Evolutionary conservation across 1,284 basidiomycete genomes (phyloP).

Genomic region (Ustilago trichophora): DNA sequence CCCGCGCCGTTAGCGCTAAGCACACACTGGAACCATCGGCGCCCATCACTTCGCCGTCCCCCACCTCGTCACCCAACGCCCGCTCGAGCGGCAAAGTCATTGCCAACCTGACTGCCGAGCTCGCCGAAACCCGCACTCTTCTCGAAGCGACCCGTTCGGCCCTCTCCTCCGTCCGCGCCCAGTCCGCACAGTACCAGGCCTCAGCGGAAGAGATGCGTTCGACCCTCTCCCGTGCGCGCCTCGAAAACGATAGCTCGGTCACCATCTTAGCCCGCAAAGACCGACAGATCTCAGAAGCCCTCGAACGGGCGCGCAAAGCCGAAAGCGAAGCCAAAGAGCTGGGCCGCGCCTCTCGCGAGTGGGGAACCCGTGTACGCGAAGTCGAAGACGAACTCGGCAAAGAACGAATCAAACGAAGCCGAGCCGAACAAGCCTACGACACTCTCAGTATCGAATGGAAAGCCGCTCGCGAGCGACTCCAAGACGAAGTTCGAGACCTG

Average conservation of each 20-base stretch:
- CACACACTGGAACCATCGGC: constrained; percentile 5
- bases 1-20: no score
- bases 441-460: constrained; percentile 48
- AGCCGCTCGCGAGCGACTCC: constrained; percentile 28
- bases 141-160: constrained; percentile 83
- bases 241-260: constrained; percentile 85
- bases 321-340: constrained; percentile 62
- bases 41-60: neutral
- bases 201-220: constrained; percentile 86
- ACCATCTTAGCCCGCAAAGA: constrained; percentile 86
- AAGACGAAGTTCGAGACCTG: constrained; percentile 42
- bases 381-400: constrained; percentile 57
- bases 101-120: constrained; percentile 43
- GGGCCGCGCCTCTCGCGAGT: constrained; percentile 53
- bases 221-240: constrained; percentile 77
- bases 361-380: constrained; percentile 56
- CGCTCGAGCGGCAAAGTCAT: constrained; percentile 42
- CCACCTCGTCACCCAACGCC: neutral
- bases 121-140: constrained; percentile 56
- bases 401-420: constrained; percentile 34
- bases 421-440: constrained; percentile 53
- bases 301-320: constrained; percentile 62
- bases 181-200: constrained; percentile 76
- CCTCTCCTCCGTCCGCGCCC: constrained; percentile 78
- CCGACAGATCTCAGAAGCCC: constrained; percentile 76